Evolutionary conservation across 2,329 filamentous ascomycete species (phyloP).

Genomic region (Penicillium corylophilum): DNA sequence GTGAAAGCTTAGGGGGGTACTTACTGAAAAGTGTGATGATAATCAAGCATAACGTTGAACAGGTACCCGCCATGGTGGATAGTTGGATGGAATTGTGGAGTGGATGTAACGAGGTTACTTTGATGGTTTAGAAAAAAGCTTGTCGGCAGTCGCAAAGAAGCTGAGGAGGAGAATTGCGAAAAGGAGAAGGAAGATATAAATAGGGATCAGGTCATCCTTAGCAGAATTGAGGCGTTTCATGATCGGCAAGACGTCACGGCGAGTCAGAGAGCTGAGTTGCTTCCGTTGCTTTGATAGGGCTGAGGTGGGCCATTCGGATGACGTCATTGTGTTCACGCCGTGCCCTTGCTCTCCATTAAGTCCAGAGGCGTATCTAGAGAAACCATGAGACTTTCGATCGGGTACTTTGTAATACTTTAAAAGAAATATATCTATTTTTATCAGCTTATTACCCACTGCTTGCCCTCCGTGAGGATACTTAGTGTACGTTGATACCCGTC

Average conservation of each 20-base stretch:
- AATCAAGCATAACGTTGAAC: constrained; percentile 44
- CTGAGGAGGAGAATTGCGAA: constrained; percentile 28
- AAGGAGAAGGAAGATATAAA: constrained; percentile 30
- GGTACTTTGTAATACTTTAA: too few relatives aligned
- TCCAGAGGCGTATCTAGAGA: too few relatives aligned
- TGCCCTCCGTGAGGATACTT: too few relatives aligned
- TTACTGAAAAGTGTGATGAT: constrained; percentile 50
- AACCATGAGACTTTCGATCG: too few relatives aligned
- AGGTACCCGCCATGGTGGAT: constrained; percentile 32
- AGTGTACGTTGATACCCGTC: too few relatives aligned
- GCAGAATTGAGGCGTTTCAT: constrained; percentile 27
- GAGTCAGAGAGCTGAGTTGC: constrained; percentile 1
- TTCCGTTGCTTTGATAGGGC: constrained; percentile 9
- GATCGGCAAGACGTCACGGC: constrained; percentile 14
- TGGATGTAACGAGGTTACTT: neutral
- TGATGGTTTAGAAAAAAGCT: constrained; percentile 9
- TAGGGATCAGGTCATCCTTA: constrained; percentile 26
- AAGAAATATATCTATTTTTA: too few relatives aligned
- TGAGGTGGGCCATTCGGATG: constrained; percentile 7
- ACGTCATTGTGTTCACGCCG: too few relatives aligned
- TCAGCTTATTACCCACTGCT: too few relatives aligned
- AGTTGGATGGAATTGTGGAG: neutral
- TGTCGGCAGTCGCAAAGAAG: constrained; percentile 22
- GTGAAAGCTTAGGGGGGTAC: too few relatives aligned
- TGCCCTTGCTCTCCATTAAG: too few relatives aligned